phyloP scores from a whole-genome alignment of 352 stramenopile genomes.

The Phytopythium vexans region DNA sequence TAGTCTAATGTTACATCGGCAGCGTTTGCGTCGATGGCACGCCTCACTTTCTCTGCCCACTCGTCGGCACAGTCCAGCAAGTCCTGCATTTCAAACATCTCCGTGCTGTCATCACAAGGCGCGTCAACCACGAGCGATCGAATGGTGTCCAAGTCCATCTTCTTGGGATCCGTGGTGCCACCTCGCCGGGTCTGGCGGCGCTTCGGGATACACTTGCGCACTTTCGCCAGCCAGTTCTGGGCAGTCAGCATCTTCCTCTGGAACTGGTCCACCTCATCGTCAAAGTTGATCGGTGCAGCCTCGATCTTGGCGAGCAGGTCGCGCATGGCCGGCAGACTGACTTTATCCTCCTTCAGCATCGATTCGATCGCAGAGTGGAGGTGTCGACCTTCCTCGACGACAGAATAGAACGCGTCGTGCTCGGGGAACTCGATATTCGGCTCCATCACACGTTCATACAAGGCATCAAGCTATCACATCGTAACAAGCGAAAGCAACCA shows the following conservation, averaged over 20 bases:
- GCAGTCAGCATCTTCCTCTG: slow-evolving; percentile 84
- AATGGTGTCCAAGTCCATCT: slow-evolving; percentile 80
- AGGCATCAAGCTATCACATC: slow-evolving; percentile 27
- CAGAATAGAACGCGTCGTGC: slow-evolving; percentile 37
- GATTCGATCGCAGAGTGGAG: slow-evolving; percentile 58
- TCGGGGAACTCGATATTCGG: slow-evolving; percentile 62
- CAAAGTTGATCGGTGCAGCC: slow-evolving; percentile 84
- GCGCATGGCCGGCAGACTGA: slow-evolving; percentile 77
- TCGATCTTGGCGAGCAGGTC: slow-evolving; percentile 80
- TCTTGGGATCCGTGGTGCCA: slow-evolving; percentile 47
- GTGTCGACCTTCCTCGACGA: slow-evolving; percentile 57
- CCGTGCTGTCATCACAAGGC: slow-evolving; percentile 79
- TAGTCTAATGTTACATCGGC: slow-evolving; percentile 62
- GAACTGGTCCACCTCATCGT: slow-evolving; percentile 71
- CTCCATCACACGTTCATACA: slow-evolving; percentile 41
- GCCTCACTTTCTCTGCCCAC: slow-evolving; percentile 76
- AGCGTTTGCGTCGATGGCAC: slow-evolving; percentile 64
- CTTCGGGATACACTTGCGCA: slow-evolving; percentile 85
- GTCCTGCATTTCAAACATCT: slow-evolving; percentile 90
- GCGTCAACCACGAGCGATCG: slow-evolving; percentile 81
- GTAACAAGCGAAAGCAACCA: not conserved
- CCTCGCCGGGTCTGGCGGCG: slow-evolving; percentile 55
- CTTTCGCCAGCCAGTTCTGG: slow-evolving; percentile 83
- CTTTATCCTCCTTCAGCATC: slow-evolving; percentile 79
- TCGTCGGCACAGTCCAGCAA: slow-evolving; percentile 83